A percentile compares a stretch with the other conserved stretches of the same genome.
phyloP scores from a whole-genome alignment of 2,329 filamentous ascomycete species.

The Monilinia vaccinii-corymbosi region DNA sequence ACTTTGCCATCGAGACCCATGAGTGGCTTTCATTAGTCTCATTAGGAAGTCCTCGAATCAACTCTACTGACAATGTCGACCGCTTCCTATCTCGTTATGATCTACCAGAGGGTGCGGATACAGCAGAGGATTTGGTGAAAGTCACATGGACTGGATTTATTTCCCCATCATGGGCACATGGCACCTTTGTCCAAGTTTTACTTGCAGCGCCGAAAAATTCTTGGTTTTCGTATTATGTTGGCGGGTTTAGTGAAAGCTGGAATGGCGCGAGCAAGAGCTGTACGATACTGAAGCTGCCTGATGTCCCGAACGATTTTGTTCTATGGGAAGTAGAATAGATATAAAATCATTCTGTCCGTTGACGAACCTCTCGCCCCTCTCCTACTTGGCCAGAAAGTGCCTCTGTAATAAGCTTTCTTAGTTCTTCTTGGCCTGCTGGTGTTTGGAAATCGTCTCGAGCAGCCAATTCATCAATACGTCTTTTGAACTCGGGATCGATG shows the following conservation, averaged over 20 bases:
- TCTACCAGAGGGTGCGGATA: constrained; percentile 35
- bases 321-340: constrained; percentile 45
- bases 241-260: constrained; percentile 40
- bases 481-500: constrained; percentile 73
- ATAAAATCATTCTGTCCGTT: constrained; percentile 44
- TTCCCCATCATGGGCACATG: constrained; percentile 42
- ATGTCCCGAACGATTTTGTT: constrained; percentile 43
- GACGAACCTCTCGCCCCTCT: constrained; percentile 55
- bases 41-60: constrained; percentile 56
- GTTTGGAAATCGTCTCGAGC: constrained; percentile 74
- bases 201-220: constrained; percentile 37
- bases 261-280: constrained; percentile 40
- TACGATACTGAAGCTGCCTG: constrained; percentile 44
- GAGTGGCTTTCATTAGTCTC: constrained; percentile 68
- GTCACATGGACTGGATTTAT: constrained; percentile 53
- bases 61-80: constrained; percentile 50
- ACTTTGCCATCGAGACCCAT: constrained; percentile 54
- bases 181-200: constrained; percentile 37
- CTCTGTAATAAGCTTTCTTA: constrained; percentile 72
- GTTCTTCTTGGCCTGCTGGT: constrained; percentile 67
- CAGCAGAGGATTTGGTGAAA: constrained; percentile 34
- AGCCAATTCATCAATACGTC: constrained; percentile 83
- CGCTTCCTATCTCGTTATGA: constrained; percentile 60
- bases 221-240: constrained; percentile 49
- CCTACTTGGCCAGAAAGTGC: constrained; percentile 62